Evolutionary conservation across 257 asterid genomes (phyloP).

Genomic region (Apocynum venetum): DNA sequence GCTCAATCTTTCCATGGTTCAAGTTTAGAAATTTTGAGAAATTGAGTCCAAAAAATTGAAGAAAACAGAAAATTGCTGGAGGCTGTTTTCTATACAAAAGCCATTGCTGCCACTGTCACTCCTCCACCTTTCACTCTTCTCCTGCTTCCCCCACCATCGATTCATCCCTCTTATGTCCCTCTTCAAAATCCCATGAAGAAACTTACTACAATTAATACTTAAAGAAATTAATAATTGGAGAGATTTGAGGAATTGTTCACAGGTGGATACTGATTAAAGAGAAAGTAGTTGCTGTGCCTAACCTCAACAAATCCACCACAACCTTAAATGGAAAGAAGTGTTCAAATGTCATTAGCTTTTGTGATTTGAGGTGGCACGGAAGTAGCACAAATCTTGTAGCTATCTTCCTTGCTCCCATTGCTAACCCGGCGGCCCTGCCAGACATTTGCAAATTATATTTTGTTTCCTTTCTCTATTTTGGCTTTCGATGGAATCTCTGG

Average conservation of each 20-base stretch:
- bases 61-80: background rate
- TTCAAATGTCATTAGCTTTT: no score
- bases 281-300: background rate
- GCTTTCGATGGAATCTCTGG: no score
- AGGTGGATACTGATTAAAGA: background rate
- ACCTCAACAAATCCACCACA: background rate
- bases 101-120: background rate
- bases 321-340: background rate
- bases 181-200: background rate
- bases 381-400: background rate
- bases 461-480: no score
- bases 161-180: no score
- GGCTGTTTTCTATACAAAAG: background rate
- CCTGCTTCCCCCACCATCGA: background rate
- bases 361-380: background rate
- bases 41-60: background rate
- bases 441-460: no score
- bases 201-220: background rate
- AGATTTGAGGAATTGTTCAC: background rate
- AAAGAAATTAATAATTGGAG: background rate
- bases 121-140: background rate
- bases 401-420: background rate
- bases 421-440: no score
- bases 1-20: background rate
- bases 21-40: background rate